Evolutionary conservation across 192 early-diverging fungal species (phyloP).

Genomic region (Mortierella claussenii): DNA sequence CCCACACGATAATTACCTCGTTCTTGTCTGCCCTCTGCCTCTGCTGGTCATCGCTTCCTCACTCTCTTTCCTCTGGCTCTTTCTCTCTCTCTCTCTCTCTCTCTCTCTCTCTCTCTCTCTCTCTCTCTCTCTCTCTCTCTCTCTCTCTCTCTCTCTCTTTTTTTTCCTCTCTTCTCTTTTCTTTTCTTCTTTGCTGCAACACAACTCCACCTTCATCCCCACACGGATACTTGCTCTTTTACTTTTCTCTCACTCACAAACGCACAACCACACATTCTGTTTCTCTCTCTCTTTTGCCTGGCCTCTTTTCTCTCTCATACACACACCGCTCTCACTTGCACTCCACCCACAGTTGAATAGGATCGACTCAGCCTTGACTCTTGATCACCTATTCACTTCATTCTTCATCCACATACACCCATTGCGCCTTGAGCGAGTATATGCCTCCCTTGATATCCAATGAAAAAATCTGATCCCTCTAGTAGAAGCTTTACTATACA

Average conservation of each 20-base stretch:
- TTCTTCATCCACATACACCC: slow-evolving; percentile 1
- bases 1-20: no score
- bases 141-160: no score
- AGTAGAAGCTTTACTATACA: slow-evolving; percentile 37
- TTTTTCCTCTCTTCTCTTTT: no score
- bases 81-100: no score
- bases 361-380: slow-evolving; percentile 26
- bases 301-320: background rate
- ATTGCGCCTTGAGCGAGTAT: slow-evolving; percentile 28
- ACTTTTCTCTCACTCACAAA: background rate
- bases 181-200: no score
- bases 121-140: no score
- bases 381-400: slow-evolving; percentile 20
- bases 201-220: no score
- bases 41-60: no score
- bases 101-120: no score
- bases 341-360: slow-evolving; percentile 11
- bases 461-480: slow-evolving; percentile 55
- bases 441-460: slow-evolving; percentile 55
- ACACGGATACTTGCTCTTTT: no score
- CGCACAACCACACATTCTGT: background rate
- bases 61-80: no score
- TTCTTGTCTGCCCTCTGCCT: no score
- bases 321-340: background rate
- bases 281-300: background rate